Evolutionary conservation across 2,329 filamentous ascomycete species (phyloP).

Genomic region (Colletotrichum graminicola): DNA sequence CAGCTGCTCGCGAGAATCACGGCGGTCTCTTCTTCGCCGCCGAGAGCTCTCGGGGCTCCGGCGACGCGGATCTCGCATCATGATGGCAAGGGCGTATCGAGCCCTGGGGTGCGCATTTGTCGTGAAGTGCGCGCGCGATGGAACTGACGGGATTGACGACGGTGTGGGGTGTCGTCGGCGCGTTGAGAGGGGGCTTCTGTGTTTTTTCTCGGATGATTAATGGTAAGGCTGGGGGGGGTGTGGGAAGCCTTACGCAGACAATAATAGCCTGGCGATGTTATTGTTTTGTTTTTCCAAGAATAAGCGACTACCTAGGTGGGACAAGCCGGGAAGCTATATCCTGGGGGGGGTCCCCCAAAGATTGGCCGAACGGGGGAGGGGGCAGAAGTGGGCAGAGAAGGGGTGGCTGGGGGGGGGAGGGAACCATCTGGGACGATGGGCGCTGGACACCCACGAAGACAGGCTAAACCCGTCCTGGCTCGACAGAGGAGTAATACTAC

Average conservation of each 20-base stretch:
- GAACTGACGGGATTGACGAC: slow-evolving; percentile 5
- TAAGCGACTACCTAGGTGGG: slow-evolving; percentile 31
- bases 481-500: slow-evolving; percentile 1
- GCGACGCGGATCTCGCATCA: slow-evolving; percentile 68
- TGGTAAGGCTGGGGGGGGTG: slow-evolving; percentile 17
- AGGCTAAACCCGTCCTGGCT: slow-evolving; percentile 12
- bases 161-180: slow-evolving; percentile 10
- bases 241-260: slow-evolving; percentile 9
- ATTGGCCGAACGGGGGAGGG: slow-evolving; percentile 22
- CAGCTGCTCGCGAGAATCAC: slow-evolving; percentile 40
- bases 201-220: slow-evolving; percentile 1
- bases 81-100: slow-evolving; percentile 50
- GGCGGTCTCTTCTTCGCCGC: slow-evolving; percentile 55
- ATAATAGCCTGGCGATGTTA: slow-evolving; percentile 36
- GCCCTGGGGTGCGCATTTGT: slow-evolving; percentile 39
- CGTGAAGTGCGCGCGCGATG: slow-evolving; percentile 13
- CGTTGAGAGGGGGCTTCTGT: background rate
- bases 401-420: slow-evolving; percentile 27
- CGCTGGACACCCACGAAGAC: background rate
- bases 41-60: slow-evolving; percentile 68
- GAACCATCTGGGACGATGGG: slow-evolving; percentile 15
- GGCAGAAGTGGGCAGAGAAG: slow-evolving; percentile 17
- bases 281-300: slow-evolving; percentile 43
- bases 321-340: slow-evolving; percentile 42
- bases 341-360: slow-evolving; percentile 27